Conservation (phyloP, 257 asterid species). For the Penstemon eatonii region DNA sequence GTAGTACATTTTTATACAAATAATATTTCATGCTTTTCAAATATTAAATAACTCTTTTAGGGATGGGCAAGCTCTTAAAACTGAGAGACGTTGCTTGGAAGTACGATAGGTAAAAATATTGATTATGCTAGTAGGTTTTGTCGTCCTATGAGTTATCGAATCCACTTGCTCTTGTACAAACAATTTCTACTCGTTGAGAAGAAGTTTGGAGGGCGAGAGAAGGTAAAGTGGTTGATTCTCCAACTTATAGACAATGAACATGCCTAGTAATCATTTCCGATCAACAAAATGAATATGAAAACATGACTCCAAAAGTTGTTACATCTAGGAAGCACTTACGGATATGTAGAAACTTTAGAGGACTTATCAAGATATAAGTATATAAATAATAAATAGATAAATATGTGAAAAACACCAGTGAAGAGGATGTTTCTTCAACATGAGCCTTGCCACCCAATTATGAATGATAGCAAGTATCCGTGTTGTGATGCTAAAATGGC, state of each 20-base stretch:
- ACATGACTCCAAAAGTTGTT: not conserved
- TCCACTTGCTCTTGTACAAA: not conserved
- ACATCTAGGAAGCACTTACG: too few species aligned
- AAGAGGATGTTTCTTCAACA: too few species aligned
- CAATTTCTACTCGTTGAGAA: not conserved
- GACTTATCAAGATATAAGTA: too few species aligned
- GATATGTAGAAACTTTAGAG: too few species aligned
- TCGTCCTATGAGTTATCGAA: not conserved
- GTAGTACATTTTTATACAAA: not conserved
- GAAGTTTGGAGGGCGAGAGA: not conserved
- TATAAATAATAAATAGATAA: too few species aligned
- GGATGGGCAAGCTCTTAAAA: not conserved
- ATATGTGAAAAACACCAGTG: too few species aligned
- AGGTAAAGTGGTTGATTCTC: not conserved
- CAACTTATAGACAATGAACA: not conserved
- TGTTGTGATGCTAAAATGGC: not conserved
- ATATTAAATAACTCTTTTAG: too few species aligned
- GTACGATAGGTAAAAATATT: not conserved
- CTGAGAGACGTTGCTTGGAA: not conserved
- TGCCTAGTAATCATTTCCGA: too few species aligned
- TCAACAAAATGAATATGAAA: not conserved
- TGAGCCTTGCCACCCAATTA: too few species aligned
- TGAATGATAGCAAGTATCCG: not conserved
- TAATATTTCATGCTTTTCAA: too few species aligned
- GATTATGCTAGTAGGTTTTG: not conserved